These are phyloP conservation scores for Fusarium avenaceum DNA, from an alignment of 2,329 filamentous ascomycete species.

Conservation along the genomic window DNA sequence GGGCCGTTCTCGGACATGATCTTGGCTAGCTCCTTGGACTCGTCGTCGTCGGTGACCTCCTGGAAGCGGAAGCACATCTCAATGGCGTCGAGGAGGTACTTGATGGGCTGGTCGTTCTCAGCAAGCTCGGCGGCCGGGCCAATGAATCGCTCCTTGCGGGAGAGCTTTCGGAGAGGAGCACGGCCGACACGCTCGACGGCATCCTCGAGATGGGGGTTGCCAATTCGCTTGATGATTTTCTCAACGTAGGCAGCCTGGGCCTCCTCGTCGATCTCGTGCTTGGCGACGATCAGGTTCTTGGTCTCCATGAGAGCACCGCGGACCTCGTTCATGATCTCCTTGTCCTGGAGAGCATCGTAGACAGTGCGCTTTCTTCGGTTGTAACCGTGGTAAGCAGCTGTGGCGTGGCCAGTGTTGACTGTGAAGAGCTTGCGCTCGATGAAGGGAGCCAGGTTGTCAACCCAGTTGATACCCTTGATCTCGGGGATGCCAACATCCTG, in stretches of 20 bases:
- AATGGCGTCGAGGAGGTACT: constrained; percentile 82
- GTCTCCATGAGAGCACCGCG: constrained; percentile 87
- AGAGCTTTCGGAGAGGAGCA: constrained; percentile 92
- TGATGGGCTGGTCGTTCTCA: constrained; percentile 79
- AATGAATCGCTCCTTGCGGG: constrained; percentile 95
- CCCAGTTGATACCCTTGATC: constrained; percentile 93
- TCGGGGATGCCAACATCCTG: constrained; percentile 73
- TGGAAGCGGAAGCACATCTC: constrained; percentile 97
- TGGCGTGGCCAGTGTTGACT: constrained; percentile 98
- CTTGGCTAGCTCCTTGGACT: constrained; percentile 86
- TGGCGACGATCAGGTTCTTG: constrained; percentile 84
- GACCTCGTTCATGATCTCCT: constrained; percentile 83
- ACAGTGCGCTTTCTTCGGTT: constrained; percentile 87
- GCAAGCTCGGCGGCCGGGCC: constrained; percentile 91
- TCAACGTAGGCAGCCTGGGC: constrained; percentile 90
- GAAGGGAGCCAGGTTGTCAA: constrained; percentile 90
- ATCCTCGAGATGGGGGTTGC: constrained; percentile 93
- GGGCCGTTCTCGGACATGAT: constrained; percentile 82
- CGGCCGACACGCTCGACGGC: constrained; percentile 95
- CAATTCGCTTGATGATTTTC: constrained; percentile 92
- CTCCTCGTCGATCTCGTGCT: constrained; percentile 81
- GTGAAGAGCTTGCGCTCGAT: constrained; percentile 99
- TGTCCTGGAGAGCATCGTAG: constrained; percentile 87
- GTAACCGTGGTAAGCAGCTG: constrained; percentile 95
- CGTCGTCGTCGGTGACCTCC: constrained; percentile 90